Evolutionary conservation across 345 rosid species (phyloP), one percentile per base, ranked within the genome.

Genomic region (Hibiscus mutabilis): DNA sequence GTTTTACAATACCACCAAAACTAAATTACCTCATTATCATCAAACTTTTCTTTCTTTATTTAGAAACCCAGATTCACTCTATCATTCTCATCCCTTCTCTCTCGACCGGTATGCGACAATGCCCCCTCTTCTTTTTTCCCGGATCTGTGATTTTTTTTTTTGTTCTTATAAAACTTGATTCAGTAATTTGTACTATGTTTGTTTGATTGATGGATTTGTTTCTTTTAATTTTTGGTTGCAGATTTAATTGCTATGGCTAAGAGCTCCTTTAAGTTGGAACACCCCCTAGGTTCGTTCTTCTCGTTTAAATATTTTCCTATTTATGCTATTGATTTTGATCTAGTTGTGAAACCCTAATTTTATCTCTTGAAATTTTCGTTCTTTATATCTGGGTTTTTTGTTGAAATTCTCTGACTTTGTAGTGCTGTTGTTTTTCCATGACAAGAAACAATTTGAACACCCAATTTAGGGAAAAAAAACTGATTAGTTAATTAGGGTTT

Each of bases 181-280:
- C 3, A 44, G 18, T 29, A 64, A 40, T 13, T 40, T 40, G 11
- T 40, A 18, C 12, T 9, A 2, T 51, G 35, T 22, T 49, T 44
- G 19, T 7, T 61, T 51, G 19, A 24, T 37, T 42, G 6, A 24
- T 37, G 24, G 6, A 47, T 6, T 18, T 12, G 16, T 44, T 66
- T 12, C 29, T 33, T 33, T 33, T 33, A 5, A 40, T 19, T 12
- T 31, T 55, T 59, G 52, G 51, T 55, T 62, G 73, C 74, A 80
- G 79, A 68, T 35, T 60, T 57, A 19, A 29, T 46, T 10, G 37
- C 68, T 68, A 93, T 94, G 98, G 89, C 94, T 11, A 87, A 77
- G 68, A 88, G 87, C 80, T 88, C 88, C 44, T 94, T 91, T 85
- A 90, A 94, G 86, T 77, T 83, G 83, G 98, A 94, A 75, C 96